These are phyloP conservation scores for Protomyces arabidopsidicola DNA, from an alignment of 1,139 yeast species.

Conservation along the genomic window DNA sequence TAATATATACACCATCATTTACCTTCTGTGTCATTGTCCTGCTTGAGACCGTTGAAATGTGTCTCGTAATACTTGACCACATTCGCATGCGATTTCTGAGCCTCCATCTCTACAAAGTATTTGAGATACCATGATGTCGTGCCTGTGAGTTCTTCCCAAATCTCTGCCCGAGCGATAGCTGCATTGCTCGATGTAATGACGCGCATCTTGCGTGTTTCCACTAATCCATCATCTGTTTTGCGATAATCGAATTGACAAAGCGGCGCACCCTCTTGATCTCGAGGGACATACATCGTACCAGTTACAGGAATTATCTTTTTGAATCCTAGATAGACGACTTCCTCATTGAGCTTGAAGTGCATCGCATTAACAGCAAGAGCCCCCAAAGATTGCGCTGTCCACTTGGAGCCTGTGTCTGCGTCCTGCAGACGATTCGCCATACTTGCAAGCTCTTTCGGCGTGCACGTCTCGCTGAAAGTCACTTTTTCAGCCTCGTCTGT, in stretches of 20 bases:
- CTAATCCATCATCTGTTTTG: conserved; percentile 17
- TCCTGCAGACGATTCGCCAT: neutral
- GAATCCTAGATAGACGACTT: conserved; percentile 15
- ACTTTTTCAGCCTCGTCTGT: neutral
- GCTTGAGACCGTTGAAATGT: neutral
- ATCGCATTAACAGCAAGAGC: neutral
- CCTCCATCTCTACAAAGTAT: conserved; percentile 12
- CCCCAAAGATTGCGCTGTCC: neutral
- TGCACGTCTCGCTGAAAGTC: neutral
- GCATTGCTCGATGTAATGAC: neutral
- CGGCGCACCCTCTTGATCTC: neutral
- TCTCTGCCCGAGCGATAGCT: neutral
- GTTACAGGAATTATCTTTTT: conserved; percentile 8
- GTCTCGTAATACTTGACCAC: neutral
- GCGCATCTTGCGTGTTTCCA: conserved; percentile 17
- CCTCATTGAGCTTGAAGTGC: conserved; percentile 6
- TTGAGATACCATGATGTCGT: conserved; percentile 17
- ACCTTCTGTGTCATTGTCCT: neutral
- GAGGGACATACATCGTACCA: neutral
- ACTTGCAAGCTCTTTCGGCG: neutral
- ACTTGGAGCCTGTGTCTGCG: neutral
- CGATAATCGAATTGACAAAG: conserved; percentile 7
- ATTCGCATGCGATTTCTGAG: neutral
- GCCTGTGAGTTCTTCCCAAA: conserved; percentile 9
- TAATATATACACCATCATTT: neutral